Conservation (phyloP, 306 rosid species). For the Canavalia gladiata region DNA sequence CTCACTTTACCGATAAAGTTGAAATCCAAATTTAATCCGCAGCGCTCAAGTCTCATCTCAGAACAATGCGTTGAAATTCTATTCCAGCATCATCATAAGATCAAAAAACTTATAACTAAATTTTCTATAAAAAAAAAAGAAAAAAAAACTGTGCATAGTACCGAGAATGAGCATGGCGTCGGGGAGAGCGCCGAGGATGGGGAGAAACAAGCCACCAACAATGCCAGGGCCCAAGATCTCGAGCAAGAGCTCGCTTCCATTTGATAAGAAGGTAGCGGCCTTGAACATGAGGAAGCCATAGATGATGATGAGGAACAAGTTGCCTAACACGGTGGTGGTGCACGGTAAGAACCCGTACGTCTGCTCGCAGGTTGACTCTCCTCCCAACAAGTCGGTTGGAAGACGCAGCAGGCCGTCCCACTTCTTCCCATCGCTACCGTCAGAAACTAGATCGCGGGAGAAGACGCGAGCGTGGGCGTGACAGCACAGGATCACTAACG, state of each 20-base stretch:
- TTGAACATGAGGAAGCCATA: conserved; percentile 82
- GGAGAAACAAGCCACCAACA: conserved; percentile 91
- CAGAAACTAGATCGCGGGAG: conserved; percentile 64
- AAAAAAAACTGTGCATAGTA: neutral
- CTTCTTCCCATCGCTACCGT: conserved; percentile 24
- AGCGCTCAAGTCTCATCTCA: no score
- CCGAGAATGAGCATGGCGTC: conserved; percentile 71
- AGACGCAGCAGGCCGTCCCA: conserved; percentile 17
- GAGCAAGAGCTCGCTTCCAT: conserved; percentile 86
- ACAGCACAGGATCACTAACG: conserved; percentile 52
- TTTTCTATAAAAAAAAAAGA: neutral
- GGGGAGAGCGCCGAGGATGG: conserved; percentile 69
- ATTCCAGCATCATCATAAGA: neutral
- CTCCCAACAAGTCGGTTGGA: neutral
- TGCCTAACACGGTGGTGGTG: conserved; percentile 61
- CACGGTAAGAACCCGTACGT: conserved; percentile 91
- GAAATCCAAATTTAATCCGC: neutral
- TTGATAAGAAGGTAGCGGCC: conserved; percentile 79
- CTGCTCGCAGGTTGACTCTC: conserved; percentile 75
- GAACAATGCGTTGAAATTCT: neutral
- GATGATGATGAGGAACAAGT: conserved; percentile 71
- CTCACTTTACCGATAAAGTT: neutral
- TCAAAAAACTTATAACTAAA: neutral
- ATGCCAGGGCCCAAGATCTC: conserved; percentile 97
- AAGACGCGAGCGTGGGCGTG: conserved; percentile 55